phyloP scores from a whole-genome alignment of 768 basidiomycete species.

The Boletus rubescentipes region DNA sequence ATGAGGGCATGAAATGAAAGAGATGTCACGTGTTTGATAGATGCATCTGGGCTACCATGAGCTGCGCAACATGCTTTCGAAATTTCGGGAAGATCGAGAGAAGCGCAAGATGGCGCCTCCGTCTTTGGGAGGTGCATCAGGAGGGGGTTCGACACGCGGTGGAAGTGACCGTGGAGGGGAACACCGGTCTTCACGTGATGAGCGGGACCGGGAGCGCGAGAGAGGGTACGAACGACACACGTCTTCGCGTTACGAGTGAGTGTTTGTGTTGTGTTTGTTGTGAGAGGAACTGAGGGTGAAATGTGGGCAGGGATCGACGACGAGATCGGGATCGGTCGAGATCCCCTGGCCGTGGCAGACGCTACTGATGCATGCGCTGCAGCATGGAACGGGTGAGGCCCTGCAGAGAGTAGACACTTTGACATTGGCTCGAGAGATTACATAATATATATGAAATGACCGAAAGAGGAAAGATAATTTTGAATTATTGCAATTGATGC shows the following conservation, averaged over 20 bases:
- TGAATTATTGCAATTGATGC: constrained; percentile 26
- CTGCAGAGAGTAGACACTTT: not conserved
- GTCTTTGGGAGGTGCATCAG: constrained; percentile 36
- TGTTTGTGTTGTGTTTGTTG: constrained; percentile 23
- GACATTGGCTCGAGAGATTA: constrained; percentile 7
- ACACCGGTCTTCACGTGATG: constrained; percentile 61
- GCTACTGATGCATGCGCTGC: constrained; percentile 38
- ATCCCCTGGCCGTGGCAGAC: constrained; percentile 60
- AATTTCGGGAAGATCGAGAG: constrained; percentile 90
- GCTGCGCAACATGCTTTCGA: constrained; percentile 87
- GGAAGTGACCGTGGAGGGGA: constrained; percentile 47
- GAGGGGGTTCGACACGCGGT: constrained; percentile 41
- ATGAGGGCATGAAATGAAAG: constrained; percentile 20
- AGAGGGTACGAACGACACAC: constrained; percentile 69
- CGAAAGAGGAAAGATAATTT: constrained; percentile 16
- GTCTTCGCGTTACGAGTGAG: constrained; percentile 74
- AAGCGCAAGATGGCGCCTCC: constrained; percentile 66
- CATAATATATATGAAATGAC: constrained; percentile 23
- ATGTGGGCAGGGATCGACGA: constrained; percentile 56
- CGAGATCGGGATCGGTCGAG: constrained; percentile 73
- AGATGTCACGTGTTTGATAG: constrained; percentile 47
- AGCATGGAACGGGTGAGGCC: constrained; percentile 28
- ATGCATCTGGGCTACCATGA: constrained; percentile 99
- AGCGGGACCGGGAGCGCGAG: constrained; percentile 66
- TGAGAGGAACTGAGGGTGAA: constrained; percentile 10